Evolutionary conservation across 805 yeast species (phyloP).

Genomic region (Zygoascus tannicola): DNA sequence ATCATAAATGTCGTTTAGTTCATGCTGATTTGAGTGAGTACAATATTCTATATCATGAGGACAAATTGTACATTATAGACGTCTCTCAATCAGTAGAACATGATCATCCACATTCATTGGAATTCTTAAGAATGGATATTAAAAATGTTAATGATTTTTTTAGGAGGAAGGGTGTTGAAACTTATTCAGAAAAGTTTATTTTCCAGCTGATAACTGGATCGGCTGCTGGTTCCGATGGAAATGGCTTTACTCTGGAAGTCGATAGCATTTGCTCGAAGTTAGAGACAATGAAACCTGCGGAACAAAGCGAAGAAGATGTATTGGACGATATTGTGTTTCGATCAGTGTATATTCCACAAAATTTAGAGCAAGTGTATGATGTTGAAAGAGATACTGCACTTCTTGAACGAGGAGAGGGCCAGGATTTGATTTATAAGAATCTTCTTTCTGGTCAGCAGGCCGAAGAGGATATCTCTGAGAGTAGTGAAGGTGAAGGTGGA

Average conservation of each 20-base stretch:
- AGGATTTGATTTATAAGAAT: slow-evolving; percentile 47
- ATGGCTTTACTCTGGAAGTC: slow-evolving; percentile 13
- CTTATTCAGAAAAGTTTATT: slow-evolving; percentile 71
- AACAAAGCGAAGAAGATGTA: slow-evolving; percentile 33
- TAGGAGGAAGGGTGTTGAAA: slow-evolving; percentile 58
- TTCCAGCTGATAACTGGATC: slow-evolving; percentile 61
- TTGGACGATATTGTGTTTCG: slow-evolving; percentile 85
- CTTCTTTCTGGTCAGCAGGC: slow-evolving; percentile 25
- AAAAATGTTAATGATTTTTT: slow-evolving; percentile 91
- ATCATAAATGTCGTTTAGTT: slow-evolving; percentile 78
- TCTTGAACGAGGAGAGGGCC: slow-evolving; percentile 70
- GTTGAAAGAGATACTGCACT: slow-evolving; percentile 67
- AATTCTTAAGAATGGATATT: slow-evolving; percentile 93
- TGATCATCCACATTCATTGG: slow-evolving; percentile 93
- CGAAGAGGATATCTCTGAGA: slow-evolving; percentile 21
- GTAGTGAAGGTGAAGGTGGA: slow-evolving; percentile 27
- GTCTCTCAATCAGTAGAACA: slow-evolving; percentile 98
- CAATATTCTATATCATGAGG: slow-evolving; percentile 73
- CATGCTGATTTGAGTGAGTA: slow-evolving; percentile 97
- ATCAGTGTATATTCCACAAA: slow-evolving; percentile 73
- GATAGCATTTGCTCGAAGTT: slow-evolving; percentile 25
- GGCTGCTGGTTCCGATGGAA: too few species aligned
- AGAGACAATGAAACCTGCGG: slow-evolving; percentile 20
- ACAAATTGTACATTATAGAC: slow-evolving; percentile 76
- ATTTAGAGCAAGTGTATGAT: slow-evolving; percentile 36